Base-by-base conservation (phyloP, 306 rosid genomes). In the Ceratonia siliqua region DNA sequence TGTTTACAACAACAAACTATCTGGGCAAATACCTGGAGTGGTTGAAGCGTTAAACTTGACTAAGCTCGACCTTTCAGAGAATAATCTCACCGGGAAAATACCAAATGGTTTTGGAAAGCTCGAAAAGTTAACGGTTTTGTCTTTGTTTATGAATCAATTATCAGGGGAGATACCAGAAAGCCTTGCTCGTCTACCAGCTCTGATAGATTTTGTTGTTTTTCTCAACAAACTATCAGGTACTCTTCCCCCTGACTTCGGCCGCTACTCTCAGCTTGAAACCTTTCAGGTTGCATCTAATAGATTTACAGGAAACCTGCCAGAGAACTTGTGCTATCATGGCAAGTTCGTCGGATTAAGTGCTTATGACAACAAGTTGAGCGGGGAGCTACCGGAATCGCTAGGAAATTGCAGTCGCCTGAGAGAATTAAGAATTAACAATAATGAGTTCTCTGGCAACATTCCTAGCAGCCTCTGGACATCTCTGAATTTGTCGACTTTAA, bases 391-490 rank as follows among this genome's bases (percentile, higher is more conserved):
- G 0, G 58, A 76, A 64, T 75, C 82, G 0, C 80, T 89, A 13
- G 83, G 82, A 39, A 84, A 62, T 36, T 89, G 91, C 70, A 38
- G 7, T 5, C 33, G 57, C 45, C 62, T 86, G 79, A 0, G 1
- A 0, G 1, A 14, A 0, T 30, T 86, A 4, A 55, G 2, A 1
- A 68, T 86, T 43, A 1, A 30, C 0, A 43, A 66, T 15, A 89
- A 89, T 38, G 30, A 13, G 15, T 38, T 86, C 13, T 78, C 82
- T 3, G 89, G 91, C 45, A 7, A 49, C 28, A 52, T 87, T 53
- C 93, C 91, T 17, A 67, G 39, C 4, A 81, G 88, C 10, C 12
- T 87, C 49, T 86, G 94, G 91, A 87, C 76, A 9, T 25, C 53
- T 4, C 15, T n/a, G 4, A 67, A 73, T 68, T 55, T 84, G 78